Evolutionary conservation across 176 grass and related monocot species (phyloP).

Genomic region (Carex myosuroides): DNA sequence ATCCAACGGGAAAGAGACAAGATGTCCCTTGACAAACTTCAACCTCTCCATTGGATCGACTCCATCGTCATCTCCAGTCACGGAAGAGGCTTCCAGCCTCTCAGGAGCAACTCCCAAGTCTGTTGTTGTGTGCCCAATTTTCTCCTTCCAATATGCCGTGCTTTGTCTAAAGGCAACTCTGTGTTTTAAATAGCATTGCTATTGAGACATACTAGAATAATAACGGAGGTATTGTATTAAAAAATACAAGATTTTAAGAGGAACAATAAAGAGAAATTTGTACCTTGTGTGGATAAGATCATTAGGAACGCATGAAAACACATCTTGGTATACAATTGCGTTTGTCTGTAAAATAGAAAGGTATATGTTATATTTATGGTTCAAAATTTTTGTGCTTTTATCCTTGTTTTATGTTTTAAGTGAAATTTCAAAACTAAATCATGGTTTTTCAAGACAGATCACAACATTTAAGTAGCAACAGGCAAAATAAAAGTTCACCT

Average conservation of each 20-base stretch:
- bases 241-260: neutral
- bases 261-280: neutral
- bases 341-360: constrained; percentile 55
- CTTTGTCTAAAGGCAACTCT: constrained; percentile 71
- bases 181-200: constrained; percentile 3
- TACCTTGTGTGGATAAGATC: constrained; percentile 96
- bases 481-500: constrained; percentile 41
- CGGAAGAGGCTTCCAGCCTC: constrained; percentile 41
- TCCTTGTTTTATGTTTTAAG: neutral
- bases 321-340: constrained; percentile 86
- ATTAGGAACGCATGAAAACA: constrained; percentile 90
- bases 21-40: constrained; percentile 57
- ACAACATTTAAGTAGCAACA: constrained; percentile 8
- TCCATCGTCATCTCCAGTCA: constrained; percentile 42
- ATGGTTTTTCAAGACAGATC: neutral
- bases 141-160: constrained; percentile 60
- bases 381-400: neutral
- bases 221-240: neutral
- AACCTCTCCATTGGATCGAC: constrained; percentile 61
- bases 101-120: constrained; percentile 82
- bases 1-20: constrained; percentile 88
- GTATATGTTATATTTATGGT: neutral
- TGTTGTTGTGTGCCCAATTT: constrained; percentile 75
- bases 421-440: neutral
- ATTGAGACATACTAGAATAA: neutral